Conservation (phyloP, 768 basidiomycete genomes). For the Coprinellus aureogranulatus region DNA sequence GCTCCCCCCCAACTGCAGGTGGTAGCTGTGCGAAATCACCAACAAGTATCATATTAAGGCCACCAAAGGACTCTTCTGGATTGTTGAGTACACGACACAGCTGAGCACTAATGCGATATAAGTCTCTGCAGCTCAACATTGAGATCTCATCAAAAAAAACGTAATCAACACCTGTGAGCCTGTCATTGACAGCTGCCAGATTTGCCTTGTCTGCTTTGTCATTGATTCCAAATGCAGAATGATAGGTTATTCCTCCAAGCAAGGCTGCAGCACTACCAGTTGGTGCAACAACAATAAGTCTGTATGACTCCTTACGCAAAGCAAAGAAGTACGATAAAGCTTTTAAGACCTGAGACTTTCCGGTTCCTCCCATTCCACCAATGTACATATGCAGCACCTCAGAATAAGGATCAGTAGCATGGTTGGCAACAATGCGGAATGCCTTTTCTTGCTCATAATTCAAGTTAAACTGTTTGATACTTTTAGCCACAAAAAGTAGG, state of each 20-base stretch:
- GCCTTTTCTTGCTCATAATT: constrained; percentile 24
- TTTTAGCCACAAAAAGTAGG: neutral
- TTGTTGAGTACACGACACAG: constrained; percentile 17
- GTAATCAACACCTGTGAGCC: constrained; percentile 31
- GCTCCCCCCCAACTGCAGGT: too few relatives aligned
- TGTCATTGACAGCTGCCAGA: too few relatives aligned
- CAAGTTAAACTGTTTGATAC: neutral
- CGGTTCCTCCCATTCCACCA: constrained; percentile 3
- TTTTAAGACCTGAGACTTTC: neutral
- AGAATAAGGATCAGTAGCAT: constrained; percentile 5
- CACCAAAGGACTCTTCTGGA: constrained; percentile 27
- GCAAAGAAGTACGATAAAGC: neutral
- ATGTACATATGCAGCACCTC: constrained; percentile 6
- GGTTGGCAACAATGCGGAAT: constrained; percentile 21
- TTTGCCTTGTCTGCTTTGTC: too few relatives aligned
- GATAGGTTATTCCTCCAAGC: constrained; percentile 13
- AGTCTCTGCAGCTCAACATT: constrained; percentile 31
- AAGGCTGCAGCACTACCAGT: constrained; percentile 1
- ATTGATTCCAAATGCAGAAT: constrained; percentile 30
- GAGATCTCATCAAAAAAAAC: constrained; percentile 44
- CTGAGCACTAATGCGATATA: constrained; percentile 26
- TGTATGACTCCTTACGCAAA: neutral
- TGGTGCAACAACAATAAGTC: neutral
- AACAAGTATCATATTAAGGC: constrained; percentile 40
- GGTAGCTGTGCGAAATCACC: constrained; percentile 47